Evolutionary conservation across 352 stramenopile species (phyloP).

Genomic region (Phytopythium aichiense): DNA sequence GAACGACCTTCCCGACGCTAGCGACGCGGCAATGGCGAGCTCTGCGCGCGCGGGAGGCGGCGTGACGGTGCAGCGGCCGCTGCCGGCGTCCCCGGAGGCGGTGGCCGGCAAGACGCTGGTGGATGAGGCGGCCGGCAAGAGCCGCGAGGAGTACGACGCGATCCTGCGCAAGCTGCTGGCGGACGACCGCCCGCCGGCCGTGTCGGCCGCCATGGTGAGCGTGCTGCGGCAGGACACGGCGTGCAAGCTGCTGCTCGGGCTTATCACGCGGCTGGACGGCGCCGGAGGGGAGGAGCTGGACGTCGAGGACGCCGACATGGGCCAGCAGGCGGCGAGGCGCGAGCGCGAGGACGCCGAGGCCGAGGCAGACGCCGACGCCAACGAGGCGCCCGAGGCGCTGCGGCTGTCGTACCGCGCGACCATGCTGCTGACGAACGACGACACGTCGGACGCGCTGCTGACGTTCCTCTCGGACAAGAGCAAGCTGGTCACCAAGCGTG

Average conservation of each 20-base stretch:
- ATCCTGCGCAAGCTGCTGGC: conserved; percentile 43
- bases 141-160: conserved; percentile 20
- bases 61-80: conserved; percentile 22
- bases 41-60: conserved; percentile 6
- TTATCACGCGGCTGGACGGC: conserved; percentile 58
- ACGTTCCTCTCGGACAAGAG: conserved; percentile 81
- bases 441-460: conserved; percentile 72
- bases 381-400: conserved; percentile 56
- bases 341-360: conserved; percentile 25
- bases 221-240: conserved; percentile 57
- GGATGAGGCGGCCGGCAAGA: conserved; percentile 9
- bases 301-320: conserved; percentile 39
- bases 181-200: conserved; percentile 36
- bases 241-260: conserved; percentile 50
- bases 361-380: conserved; percentile 17
- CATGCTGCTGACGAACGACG: conserved; percentile 88
- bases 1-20: not conserved
- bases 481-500: conserved; percentile 66
- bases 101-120: not conserved
- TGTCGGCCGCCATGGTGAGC: conserved; percentile 56
- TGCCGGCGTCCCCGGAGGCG: not conserved
- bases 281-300: conserved; percentile 19
- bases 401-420: conserved; percentile 80
- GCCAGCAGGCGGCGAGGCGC: conserved; percentile 16
- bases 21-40: not conserved